phyloP scores from a whole-genome alignment of 2,329 filamentous ascomycete species.

The Penicillium sp. region DNA sequence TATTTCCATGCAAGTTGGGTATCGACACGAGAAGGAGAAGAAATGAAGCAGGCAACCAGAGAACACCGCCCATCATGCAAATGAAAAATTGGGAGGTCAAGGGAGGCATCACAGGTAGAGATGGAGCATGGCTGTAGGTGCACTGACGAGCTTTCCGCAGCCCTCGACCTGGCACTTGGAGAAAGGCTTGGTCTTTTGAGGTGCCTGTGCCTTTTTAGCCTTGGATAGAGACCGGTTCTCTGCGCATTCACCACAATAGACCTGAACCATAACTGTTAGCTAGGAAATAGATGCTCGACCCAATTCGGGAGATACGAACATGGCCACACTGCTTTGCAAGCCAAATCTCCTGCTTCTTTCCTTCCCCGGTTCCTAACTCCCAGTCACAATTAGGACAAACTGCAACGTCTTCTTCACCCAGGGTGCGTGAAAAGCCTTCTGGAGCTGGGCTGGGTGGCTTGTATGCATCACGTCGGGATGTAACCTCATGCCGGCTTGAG shows the following conservation, averaged over 20 bases:
- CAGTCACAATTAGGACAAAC: slow-evolving; percentile 86
- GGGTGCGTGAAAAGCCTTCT: slow-evolving; percentile 81
- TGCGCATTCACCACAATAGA: slow-evolving; percentile 57
- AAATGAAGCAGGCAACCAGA: slow-evolving; percentile 15
- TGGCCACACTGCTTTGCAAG: slow-evolving; percentile 90
- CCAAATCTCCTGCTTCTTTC: slow-evolving; percentile 85
- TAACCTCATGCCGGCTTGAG: slow-evolving; percentile 7
- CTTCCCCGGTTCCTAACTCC: slow-evolving; percentile 77
- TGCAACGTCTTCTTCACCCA: slow-evolving; percentile 72
- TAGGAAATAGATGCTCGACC: not conserved
- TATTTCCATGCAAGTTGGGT: slow-evolving; percentile 33
- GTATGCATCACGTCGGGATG: slow-evolving; percentile 50
- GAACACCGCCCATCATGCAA: slow-evolving; percentile 33
- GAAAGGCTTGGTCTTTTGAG: slow-evolving; percentile 48
- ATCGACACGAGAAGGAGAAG: slow-evolving; percentile 25
- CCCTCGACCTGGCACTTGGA: slow-evolving; percentile 51
- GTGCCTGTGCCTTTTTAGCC: slow-evolving; percentile 37
- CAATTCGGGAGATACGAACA: slow-evolving; percentile 60
- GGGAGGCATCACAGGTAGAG: slow-evolving; percentile 50
- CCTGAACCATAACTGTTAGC: slow-evolving; percentile 40
- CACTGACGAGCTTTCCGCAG: slow-evolving; percentile 49
- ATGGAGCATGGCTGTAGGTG: slow-evolving; percentile 52
- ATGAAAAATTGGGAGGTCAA: slow-evolving; percentile 14
- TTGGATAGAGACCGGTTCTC: slow-evolving; percentile 47
- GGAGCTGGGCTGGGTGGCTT: slow-evolving; percentile 69